Base-by-base conservation (phyloP, 768 basidiomycete genomes). In the Tricholoma bakamatsutake region DNA sequence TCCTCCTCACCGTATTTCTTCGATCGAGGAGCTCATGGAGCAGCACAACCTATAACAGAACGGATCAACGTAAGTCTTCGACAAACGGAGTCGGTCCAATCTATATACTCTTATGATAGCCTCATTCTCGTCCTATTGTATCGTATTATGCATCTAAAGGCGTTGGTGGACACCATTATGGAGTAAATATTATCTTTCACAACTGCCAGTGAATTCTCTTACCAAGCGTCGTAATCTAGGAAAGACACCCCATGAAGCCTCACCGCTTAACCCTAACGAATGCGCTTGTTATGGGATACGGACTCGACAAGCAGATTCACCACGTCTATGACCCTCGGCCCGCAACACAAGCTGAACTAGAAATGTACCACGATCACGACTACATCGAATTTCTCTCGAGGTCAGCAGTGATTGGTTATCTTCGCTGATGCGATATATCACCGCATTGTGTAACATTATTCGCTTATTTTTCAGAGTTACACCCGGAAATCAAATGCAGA, bases 231-330 rank as follows among this genome's bases (percentile, higher is more conserved):
- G 51, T 43, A 24, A 24, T 56, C 42, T 62, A 98, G 96, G 93
- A 97, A 81, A 83, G 88, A 48, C 96, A 99, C 73, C 96, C 96
- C 2, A 99, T 99, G 96, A 97, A 98, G 69, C 96, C 96, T 4
- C 93, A 97, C 64, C 81, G 96, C 24, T 73, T 99, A n/a, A 94
- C 96, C 2, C 71, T 99, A 53, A 98, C 97, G 15, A 99, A 98
- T 62, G 87, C 94, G 1, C 81, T 99, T 47, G 95, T 98, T 11
- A 82, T 96, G 71, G 96, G 95, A 0, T 99, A 98, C 66, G 96
- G 93, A 13, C 76, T 99, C 13, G 93, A 98, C 75, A 92, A 96
- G 62, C 87, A 91, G 62, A 96, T 99, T 65, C 91, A 97, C 62
- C 76, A 90, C 53, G 90, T 97, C 35, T 95, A 91, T 69, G 85